Evolutionary conservation across 192 early-diverging fungal genomes (phyloP), one percentile per base, ranked within the genome.

Genomic region (Anaeromyces robustus): DNA sequence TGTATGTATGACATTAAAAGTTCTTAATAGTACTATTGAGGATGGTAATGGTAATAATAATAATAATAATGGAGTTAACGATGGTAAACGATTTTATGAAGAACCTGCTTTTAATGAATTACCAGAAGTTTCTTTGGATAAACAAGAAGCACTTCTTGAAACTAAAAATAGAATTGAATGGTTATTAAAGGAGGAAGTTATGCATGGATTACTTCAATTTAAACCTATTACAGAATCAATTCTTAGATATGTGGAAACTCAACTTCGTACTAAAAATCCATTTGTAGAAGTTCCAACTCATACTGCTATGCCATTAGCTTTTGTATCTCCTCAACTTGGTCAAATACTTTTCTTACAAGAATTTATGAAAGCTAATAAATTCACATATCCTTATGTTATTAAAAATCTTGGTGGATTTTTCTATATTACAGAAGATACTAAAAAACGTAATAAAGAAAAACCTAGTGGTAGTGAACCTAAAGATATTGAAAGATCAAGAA

Each of bases 171-270:
- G 89, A 34, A 82, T 95, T 19, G 87, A 90, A 28, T 86, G 85
- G 86, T 79, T 93, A 0, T 85, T 93, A n/a, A 91, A 91, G 43
- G 91, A 95, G 78, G 93, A 95, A 84, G 87, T 95, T 29, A 90
- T 95, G 87, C 90, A 92, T 82, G 86, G 88, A 0, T 81, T 95
- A 29, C 83, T 95, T 30, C 84, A 88, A 29, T 84, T 92, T n/a
- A 80, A 85, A 12, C 90, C 91, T 14, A 84, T 92, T 11, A 87
- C 88, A 2, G 82, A 86, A 28, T 31, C 83, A 14, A 82, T 81
- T 29, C 30, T 86, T 18, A 30, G 79, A 13, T 81, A 81, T 16
- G 81, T 86, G 9, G 82, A 86, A 77, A 77, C 52, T 29, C 85
- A 83, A 52, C 77, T 86, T 26, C 78, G 83, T 22, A 30, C 81